A percentile compares a stretch with the other conserved stretches of the same genome.
phyloP scores from a whole-genome alignment of 2,329 filamentous ascomycete genomes.

The Xylaria sp. region DNA sequence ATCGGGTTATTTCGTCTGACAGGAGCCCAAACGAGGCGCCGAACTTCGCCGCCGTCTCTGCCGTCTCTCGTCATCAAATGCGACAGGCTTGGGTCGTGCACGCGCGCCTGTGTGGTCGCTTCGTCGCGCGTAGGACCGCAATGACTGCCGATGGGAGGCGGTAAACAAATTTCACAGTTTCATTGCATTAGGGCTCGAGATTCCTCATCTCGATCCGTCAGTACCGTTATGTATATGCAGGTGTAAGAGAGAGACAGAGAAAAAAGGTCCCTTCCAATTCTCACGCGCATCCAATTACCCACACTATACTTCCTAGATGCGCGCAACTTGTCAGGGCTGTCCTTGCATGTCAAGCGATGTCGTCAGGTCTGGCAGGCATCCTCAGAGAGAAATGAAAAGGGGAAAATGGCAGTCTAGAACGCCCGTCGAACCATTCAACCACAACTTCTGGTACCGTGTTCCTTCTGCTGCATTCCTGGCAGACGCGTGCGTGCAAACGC shows the following conservation, averaged over 20 bases:
- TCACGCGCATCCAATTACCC: constrained; percentile 1
- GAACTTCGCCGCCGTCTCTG: constrained; percentile 10
- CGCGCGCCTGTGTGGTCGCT: constrained; percentile 10
- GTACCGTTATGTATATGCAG: constrained; percentile 23
- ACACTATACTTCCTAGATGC: not conserved
- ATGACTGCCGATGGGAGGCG: constrained; percentile 18
- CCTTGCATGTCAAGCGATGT: constrained; percentile 17
- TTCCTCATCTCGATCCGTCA: constrained; percentile 26
- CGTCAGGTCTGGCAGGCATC: constrained; percentile 5
- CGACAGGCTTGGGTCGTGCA: constrained; percentile 4
- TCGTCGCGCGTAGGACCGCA: constrained; percentile 6
- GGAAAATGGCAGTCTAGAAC: constrained; percentile 30
- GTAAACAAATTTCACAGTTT: constrained; percentile 11
- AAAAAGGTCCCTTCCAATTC: not conserved
- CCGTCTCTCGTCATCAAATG: constrained; percentile 13
- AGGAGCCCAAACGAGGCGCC: constrained; percentile 13
- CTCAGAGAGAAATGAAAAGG: constrained; percentile 13
- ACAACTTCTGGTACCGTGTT: constrained; percentile 19
- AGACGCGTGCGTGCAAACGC: constrained; percentile 39
- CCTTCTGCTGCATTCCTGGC: constrained; percentile 35
- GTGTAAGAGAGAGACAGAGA: not conserved
- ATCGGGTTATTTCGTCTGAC: constrained; percentile 31
- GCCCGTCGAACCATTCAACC: constrained; percentile 19
- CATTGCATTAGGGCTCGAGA: constrained; percentile 16
- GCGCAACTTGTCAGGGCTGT: not conserved